phyloP scores from a whole-genome alignment of 257 asterid genomes.

The Solanum rostratum region DNA sequence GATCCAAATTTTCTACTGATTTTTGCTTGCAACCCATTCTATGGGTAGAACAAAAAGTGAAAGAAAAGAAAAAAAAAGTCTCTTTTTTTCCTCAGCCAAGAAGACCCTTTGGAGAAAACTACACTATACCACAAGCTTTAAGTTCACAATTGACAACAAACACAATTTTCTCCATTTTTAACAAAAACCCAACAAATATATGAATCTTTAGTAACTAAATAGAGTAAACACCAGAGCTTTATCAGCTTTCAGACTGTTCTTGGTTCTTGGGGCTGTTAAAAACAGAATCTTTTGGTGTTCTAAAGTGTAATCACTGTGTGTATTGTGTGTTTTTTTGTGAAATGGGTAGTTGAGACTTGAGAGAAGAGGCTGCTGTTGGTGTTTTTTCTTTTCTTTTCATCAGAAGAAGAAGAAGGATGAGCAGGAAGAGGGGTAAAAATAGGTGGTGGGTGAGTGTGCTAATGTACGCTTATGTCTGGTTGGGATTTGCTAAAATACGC shows the following conservation, averaged over 20 bases:
- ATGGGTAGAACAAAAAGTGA: background rate
- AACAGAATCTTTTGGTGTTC: background rate
- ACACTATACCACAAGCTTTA: conserved; percentile 87
- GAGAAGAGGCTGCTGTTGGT: background rate
- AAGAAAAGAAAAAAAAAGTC: background rate
- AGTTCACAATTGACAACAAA: conserved; percentile 53
- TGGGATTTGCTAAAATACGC: background rate
- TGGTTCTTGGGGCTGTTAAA: background rate
- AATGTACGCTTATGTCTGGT: background rate
- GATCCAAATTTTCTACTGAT: conserved; percentile 62
- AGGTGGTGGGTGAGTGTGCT: background rate
- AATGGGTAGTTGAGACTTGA: background rate
- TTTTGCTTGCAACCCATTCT: conserved; percentile 53
- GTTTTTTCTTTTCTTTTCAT: background rate
- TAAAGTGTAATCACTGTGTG: background rate
- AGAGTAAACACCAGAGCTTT: background rate
- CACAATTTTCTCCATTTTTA: conserved; percentile 49
- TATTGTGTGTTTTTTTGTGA: background rate
- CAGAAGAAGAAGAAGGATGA: background rate
- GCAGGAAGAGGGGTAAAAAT: background rate
- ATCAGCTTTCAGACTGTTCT: background rate
- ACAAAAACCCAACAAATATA: background rate
- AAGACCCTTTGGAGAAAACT: conserved; percentile 17
- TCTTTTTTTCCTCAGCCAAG: background rate
- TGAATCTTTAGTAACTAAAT: background rate